Base-by-base conservation (phyloP, 306 rosid genomes). In the Acacia acuminata region DNA sequence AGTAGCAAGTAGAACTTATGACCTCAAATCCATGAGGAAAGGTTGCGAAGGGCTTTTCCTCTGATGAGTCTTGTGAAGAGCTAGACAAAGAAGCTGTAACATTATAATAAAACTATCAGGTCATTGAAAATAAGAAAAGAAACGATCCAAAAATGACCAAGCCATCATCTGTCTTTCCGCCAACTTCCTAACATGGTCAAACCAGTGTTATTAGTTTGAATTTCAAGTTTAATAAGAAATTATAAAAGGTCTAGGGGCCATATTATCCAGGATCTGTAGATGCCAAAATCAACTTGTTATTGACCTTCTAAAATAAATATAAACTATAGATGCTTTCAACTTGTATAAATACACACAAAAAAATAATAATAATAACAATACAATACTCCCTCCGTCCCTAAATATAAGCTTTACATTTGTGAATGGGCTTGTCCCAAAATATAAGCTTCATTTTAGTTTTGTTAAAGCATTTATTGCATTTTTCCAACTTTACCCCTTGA, bases 1-100 rank as follows among this genome's bases (percentile, higher is more conserved):
- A 38, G 73, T 42, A 44, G 67, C 75, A 61, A 47, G 55, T 16
- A 68, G 44, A 81, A 43, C 11, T 74, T 77, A 68, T 84, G 78
- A 96, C 99, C 94, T 96, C 99, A 86, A 92, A 90, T 84, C 99
- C 98, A 80, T 79, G 86, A 71, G 98, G 98, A 89, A 96, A 94
- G 82, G 91, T 87, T 72, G 15, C 63, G 68, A 88, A 83, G 83
- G 92, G 74, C 78, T 83, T 87, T 82, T 88, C 90, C 89, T 89
- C 87, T 81, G 72, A 42, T 71, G 91, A 79, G 38, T 79, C 75
- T 73, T 83, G 87, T n/a, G 78, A 80, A 78, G 76, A 80, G 67
- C 78, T 76, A 79, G 90, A 91, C 67, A 84, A 83, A 78, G 88
- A 78, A 85, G 82, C 87, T 87, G 90, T 65, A 76, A 43, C 78